Evolutionary conservation across 2,329 filamentous ascomycete genomes (phyloP), one percentile per base, ranked within the genome.

Genomic region (Polytolypa hystricis): DNA sequence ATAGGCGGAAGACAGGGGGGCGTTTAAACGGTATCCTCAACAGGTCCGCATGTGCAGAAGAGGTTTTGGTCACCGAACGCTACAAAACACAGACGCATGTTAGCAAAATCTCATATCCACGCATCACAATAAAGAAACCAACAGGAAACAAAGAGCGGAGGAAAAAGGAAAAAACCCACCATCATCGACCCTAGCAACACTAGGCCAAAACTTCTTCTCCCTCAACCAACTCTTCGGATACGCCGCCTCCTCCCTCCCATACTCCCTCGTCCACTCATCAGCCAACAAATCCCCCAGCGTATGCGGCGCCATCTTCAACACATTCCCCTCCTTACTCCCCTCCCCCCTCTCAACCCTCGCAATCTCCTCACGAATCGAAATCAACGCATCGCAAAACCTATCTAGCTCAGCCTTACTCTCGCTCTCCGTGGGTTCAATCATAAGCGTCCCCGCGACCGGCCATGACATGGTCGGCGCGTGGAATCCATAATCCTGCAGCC

Each of bases 161-260:
- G 14, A 20, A 32, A 29, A 41, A 35, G 30, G 6, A 30, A n/a
- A 14, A 16, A n/a, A 69, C 81, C 70, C 61, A 89, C 84, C 73
- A 67, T 95, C 89, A 57, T 96, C 83, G 14, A 95, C 69, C 57
- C 89, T 73, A 5, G 81, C 84, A 10, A 94, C 85, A 23, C 69
- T 79, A 0, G 89, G 87, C 89, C 89, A 96, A 65, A 95, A 95
- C 70, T 96, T 96, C 80, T 93, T 95, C 74, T 94, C 84, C 58
- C 75, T 74, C 43, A 96, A 64, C 63, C 76, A 93, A 0, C 77
- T 69, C 44, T 93, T 57, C 12, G 89, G 89, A 57, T 94, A 96
- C 0, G 85, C 89, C 0, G 89, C 89, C 62, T 79, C 73, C 64
- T 91, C 81, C 18, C 86, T 68, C 1, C 70, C 75, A 58, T 96